Conservation (phyloP, 2,329 filamentous ascomycete species). For the Venturia aucupariae region DNA sequence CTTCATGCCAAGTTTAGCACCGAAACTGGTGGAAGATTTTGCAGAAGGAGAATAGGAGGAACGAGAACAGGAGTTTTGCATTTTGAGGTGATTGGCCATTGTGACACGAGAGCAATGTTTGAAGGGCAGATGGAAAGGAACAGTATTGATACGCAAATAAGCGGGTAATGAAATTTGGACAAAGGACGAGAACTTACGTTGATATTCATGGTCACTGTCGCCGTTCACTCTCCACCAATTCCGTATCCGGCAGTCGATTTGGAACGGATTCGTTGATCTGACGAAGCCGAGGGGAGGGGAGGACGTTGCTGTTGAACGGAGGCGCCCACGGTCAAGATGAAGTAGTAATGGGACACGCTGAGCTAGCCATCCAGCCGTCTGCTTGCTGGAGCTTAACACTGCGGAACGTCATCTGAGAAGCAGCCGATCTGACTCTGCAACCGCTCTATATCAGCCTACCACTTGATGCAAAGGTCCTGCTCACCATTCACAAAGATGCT, state of each 20-base stretch:
- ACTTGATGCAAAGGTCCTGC: background rate
- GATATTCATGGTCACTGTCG: slow-evolving; percentile 1
- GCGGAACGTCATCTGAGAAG: background rate
- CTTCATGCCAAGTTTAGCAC: background rate
- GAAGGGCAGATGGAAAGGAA: background rate
- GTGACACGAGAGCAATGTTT: background rate
- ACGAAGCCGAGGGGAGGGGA: background rate
- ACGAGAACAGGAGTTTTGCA: background rate
- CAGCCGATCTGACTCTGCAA: background rate
- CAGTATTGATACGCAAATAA: background rate
- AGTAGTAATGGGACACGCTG: background rate
- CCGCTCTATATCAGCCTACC: background rate
- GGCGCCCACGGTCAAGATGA: background rate
- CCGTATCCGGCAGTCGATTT: background rate
- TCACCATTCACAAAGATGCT: background rate
- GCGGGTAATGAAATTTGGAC: background rate
- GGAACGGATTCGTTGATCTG: background rate
- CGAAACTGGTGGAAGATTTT: background rate
- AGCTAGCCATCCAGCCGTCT: background rate
- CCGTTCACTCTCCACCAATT: background rate
- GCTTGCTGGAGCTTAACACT: background rate
- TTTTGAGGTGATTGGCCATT: background rate
- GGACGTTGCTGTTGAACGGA: background rate
- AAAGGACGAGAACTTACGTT: background rate
- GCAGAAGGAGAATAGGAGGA: too few species aligned